Evolutionary conservation across 1,139 yeast genomes (phyloP), one percentile per base, ranked within the genome.

Genomic region (Zygosaccharomyces pseudobailii): DNA sequence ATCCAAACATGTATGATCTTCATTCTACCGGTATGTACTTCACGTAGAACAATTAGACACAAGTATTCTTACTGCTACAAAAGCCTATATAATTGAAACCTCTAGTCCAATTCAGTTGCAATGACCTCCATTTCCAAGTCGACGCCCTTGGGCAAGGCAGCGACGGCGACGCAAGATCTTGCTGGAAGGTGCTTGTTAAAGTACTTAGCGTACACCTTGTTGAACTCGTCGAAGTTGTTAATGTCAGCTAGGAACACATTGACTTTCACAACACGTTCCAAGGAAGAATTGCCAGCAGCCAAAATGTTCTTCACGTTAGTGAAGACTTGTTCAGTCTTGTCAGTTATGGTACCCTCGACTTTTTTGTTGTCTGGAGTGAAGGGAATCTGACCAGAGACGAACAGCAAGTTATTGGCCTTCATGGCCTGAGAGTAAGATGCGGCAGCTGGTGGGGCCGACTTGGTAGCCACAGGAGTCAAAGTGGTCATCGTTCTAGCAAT

Each of bases 381-480:
- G 51, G 97, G 97, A 53, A 92, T 83, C 72, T 92, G 98, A 47
- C 98, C 98, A 40, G 97, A 88, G 51, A 92, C 90, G 68, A 86
- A 92, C 66, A 92, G 71, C 68, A 88, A 82, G 49, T 89, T 89
- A 66, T 84, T 84, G 54, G 82, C 92, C 73, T 86, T 89, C 69
- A 89, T 79, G 43, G 97, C 97, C 69, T 89, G 97, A 37, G 95
- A 86, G 71, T 90, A 90, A 19, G 95, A 81, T 47, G 96, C 97
- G 43, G 96, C 96, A 55, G 97, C 95, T 52, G 95, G 88, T 60
- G 97, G 97, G 32, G 96, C 96, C 57, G 75, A 76, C 53, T 80
- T 75, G 48, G 95, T 84, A 62, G 75, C 74, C 23, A 65, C 62
- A 22, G 68, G 65, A 17, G 65, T 62, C 43, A 64, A 48, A 9